Conservation (phyloP, 768 basidiomycete species). For the Lactarius akahatsu region DNA sequence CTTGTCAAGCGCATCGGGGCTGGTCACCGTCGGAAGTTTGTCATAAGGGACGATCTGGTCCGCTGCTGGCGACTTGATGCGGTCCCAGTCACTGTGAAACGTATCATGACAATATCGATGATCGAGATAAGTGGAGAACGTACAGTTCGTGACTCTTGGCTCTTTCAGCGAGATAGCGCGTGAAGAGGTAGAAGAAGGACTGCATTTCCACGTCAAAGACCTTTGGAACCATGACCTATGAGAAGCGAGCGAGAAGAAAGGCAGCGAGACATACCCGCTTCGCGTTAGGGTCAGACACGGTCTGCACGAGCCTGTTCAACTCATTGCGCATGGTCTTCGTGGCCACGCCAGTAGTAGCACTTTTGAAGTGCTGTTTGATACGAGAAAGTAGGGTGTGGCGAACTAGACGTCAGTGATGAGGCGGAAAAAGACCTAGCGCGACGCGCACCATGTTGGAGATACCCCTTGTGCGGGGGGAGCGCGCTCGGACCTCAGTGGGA, state of each 20-base stretch:
- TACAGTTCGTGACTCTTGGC: conserved; percentile 87
- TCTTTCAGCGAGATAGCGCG: conserved; percentile 86
- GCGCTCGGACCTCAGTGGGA: background rate
- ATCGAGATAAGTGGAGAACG: conserved; percentile 34
- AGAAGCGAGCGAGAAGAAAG: background rate
- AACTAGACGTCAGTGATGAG: conserved; percentile 2
- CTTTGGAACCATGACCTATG: conserved; percentile 39
- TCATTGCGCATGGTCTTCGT: conserved; percentile 67
- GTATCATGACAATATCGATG: background rate
- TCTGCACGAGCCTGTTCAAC: conserved; percentile 62
- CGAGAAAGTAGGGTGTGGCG: background rate
- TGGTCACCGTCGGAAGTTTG: conserved; percentile 56
- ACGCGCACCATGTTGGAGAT: conserved; percentile 29
- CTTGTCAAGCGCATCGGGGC: conserved; percentile 77
- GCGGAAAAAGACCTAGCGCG: background rate
- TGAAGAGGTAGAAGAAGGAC: conserved; percentile 90
- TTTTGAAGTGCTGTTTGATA: conserved; percentile 35
- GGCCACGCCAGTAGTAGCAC: conserved; percentile 46
- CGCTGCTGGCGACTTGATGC: conserved; percentile 78
- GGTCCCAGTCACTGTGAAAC: conserved; percentile 35
- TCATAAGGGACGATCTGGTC: conserved; percentile 87
- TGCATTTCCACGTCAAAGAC: conserved; percentile 92
- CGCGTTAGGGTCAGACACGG: conserved; percentile 52
- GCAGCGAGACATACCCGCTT: conserved; percentile 50
- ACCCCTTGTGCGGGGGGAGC: conserved; percentile 29